Evolutionary conservation across 768 basidiomycete genomes (phyloP).

Genomic region (Leccinum subtestaceum): DNA sequence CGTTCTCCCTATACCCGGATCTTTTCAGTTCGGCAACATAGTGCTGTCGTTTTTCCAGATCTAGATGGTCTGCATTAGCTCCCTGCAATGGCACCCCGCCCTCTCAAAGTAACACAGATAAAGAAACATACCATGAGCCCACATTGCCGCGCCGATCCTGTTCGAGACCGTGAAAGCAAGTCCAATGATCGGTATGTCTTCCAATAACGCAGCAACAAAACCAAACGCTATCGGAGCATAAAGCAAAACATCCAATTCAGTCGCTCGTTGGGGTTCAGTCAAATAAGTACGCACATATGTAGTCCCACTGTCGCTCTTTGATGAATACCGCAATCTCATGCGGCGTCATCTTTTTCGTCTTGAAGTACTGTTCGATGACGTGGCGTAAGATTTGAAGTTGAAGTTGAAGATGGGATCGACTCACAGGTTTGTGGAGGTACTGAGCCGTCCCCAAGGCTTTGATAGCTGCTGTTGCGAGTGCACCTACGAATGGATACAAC

Average conservation of each 20-base stretch:
- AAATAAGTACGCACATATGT: constrained; percentile 50
- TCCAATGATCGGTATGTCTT: constrained; percentile 79
- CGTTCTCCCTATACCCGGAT: not conserved
- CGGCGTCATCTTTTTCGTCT: constrained; percentile 76
- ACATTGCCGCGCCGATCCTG: constrained; percentile 91
- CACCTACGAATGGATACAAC: constrained; percentile 69
- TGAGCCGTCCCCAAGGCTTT: constrained; percentile 67
- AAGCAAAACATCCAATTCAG: not conserved
- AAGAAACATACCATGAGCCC: constrained; percentile 66
- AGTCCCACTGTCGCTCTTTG: constrained; percentile 89
- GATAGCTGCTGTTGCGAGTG: constrained; percentile 57
- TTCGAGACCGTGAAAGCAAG: constrained; percentile 83
- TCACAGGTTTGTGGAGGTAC: constrained; percentile 64
- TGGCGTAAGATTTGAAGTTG: not conserved
- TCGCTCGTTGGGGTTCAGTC: not conserved
- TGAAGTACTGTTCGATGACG: constrained; percentile 62
- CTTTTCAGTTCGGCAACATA: constrained; percentile 36
- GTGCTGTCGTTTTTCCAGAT: constrained; percentile 60
- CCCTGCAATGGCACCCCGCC: not conserved
- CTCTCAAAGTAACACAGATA: not conserved
- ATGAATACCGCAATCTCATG: constrained; percentile 72
- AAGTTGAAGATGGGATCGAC: constrained; percentile 15
- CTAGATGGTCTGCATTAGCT: constrained; percentile 30
- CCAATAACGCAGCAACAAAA: constrained; percentile 77
- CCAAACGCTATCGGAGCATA: constrained; percentile 62